These are phyloP conservation scores for Aspergillus sclerotioniger DNA, from an alignment of 495 filamentous ascomycete species.

Conservation along the genomic window DNA sequence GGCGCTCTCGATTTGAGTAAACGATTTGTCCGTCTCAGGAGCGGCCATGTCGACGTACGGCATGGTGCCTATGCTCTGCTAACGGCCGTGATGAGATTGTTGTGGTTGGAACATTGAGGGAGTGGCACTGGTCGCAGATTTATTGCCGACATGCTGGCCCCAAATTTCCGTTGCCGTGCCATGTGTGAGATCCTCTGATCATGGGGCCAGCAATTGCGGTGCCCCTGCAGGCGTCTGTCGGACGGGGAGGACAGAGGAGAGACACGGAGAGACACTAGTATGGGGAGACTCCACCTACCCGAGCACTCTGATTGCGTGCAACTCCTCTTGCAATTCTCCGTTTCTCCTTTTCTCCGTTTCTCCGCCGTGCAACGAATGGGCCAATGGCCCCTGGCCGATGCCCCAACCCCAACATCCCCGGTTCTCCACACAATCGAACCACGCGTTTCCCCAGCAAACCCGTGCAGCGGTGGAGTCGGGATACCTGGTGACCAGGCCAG, in stretches of 20 bases:
- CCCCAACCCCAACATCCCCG: neutral
- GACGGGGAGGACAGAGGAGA: too few relatives aligned
- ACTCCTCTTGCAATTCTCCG: constrained; percentile 14
- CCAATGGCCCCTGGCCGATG: neutral
- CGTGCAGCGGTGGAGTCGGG: neutral
- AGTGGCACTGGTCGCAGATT: neutral
- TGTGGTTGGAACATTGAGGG: constrained; percentile 5
- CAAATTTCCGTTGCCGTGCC: too few relatives aligned
- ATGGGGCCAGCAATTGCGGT: too few relatives aligned
- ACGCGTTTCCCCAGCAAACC: neutral
- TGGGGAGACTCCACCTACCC: neutral
- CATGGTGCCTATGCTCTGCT: constrained; percentile 1
- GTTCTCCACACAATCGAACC: neutral
- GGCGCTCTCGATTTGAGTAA: constrained; percentile 20
- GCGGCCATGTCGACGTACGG: neutral
- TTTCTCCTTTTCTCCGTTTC: constrained; percentile 26
- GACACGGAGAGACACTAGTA: too few relatives aligned
- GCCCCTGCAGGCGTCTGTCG: too few relatives aligned
- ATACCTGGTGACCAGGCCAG: neutral
- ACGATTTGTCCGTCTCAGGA: constrained; percentile 5
- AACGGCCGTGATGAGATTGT: neutral
- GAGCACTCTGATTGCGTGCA: neutral
- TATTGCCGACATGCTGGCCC: neutral
- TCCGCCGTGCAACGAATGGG: constrained; percentile 5
- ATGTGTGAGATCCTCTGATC: too few relatives aligned